Conservation (phyloP, 225 moss, liverwort and hornwort genomes). For the Bryum argenteum region DNA sequence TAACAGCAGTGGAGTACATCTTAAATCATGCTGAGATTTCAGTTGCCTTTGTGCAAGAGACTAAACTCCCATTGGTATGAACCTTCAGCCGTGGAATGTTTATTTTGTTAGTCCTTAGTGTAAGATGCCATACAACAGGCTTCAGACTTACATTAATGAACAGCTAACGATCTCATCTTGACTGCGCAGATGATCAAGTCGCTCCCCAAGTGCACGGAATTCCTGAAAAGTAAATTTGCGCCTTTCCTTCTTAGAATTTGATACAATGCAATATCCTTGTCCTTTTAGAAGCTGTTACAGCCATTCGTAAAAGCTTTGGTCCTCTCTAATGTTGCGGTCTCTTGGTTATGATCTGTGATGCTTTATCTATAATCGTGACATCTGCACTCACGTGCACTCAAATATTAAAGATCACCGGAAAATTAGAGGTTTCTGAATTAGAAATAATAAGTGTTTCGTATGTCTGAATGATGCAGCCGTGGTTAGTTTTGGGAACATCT, state of each 20-base stretch:
- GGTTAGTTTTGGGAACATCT: conserved; percentile 60
- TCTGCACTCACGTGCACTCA: conserved; percentile 14
- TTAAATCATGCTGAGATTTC: conserved; percentile 64
- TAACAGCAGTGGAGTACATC: conserved; percentile 62
- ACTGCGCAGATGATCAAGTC: conserved; percentile 52
- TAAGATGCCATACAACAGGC: conserved; percentile 10
- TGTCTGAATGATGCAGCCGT: conserved; percentile 49
- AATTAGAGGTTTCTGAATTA: not conserved
- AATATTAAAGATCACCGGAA: conserved; percentile 7
- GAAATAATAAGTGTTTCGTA: not conserved
- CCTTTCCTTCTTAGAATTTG: conserved; percentile 18
- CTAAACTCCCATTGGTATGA: conserved; percentile 60
- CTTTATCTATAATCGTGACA: conserved; percentile 10
- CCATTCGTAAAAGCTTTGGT: conserved; percentile 1
- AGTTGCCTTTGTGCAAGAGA: conserved; percentile 61
- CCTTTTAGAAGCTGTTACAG: not conserved
- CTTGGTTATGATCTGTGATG: conserved; percentile 3
- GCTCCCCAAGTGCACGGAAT: conserved; percentile 48
- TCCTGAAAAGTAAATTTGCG: conserved; percentile 45
- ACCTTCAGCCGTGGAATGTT: conserved; percentile 20
- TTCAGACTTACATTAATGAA: conserved; percentile 12
- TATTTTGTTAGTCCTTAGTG: not conserved
- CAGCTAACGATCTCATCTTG: conserved; percentile 4
- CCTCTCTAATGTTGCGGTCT: conserved; percentile 4
- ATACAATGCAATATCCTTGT: conserved; percentile 19